phyloP scores from a whole-genome alignment of 352 stramenopile species.

The Globisporangium solare region DNA sequence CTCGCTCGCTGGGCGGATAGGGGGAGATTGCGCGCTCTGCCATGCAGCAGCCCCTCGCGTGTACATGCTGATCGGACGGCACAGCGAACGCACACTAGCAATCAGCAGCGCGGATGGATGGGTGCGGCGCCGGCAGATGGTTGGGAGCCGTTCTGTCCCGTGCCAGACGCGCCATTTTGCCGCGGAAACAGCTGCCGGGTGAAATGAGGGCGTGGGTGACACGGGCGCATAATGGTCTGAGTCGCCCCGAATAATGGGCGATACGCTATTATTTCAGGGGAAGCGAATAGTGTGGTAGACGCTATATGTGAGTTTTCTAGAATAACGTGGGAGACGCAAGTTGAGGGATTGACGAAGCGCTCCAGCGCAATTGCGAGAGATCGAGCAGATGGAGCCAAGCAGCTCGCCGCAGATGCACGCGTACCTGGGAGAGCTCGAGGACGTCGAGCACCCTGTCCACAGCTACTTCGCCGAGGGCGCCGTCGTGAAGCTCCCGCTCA shows the following conservation, averaged over 20 bases:
- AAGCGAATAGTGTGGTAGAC: neutral
- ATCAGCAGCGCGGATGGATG: neutral
- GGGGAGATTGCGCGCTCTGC: too few relatives aligned
- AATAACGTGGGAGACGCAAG: neutral
- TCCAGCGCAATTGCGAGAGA: neutral
- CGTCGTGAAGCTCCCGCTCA: conserved; percentile 55
- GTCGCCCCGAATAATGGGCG: too few relatives aligned
- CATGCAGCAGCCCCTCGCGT: too few relatives aligned
- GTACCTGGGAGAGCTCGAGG: conserved; percentile 71
- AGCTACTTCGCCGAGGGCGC: conserved; percentile 44
- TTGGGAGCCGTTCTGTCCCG: neutral
- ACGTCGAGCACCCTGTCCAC: conserved; percentile 42
- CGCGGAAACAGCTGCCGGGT: conserved; percentile 11
- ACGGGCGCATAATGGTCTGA: too few relatives aligned
- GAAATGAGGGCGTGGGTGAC: neutral
- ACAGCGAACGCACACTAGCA: too few relatives aligned
- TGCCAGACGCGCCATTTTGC: neutral
- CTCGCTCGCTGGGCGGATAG: too few relatives aligned
- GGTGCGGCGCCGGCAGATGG: conserved; percentile 8
- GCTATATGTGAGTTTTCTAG: too few relatives aligned
- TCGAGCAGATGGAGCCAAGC: neutral
- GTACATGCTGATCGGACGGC: neutral
- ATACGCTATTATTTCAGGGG: neutral
- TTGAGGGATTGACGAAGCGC: neutral
- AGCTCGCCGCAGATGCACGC: conserved; percentile 27